phyloP scores from a whole-genome alignment of 805 yeast species.

The Jamesozyma spencerorum region DNA sequence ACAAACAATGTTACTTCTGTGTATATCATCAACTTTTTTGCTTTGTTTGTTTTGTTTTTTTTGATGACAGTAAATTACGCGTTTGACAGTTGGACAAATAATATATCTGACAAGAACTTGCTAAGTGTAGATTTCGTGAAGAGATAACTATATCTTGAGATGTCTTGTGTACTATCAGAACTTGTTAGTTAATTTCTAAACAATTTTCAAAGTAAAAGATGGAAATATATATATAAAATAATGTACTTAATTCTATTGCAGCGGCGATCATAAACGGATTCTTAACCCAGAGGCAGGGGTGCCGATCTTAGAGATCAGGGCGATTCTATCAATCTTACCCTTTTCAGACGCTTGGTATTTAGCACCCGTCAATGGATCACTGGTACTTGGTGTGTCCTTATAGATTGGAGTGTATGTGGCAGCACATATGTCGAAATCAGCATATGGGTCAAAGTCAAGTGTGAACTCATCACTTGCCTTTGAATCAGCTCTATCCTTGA shows the following conservation, averaged over 20 bases:
- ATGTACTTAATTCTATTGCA: neutral
- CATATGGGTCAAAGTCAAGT: constrained; percentile 85
- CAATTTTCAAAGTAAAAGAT: no score
- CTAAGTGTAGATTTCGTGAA: no score
- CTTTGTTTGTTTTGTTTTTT: neutral
- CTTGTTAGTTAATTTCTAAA: no score
- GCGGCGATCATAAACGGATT: constrained; percentile 23
- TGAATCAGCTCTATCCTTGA: constrained; percentile 71
- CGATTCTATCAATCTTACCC: constrained; percentile 71
- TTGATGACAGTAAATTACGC: neutral
- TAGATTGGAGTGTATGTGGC: constrained; percentile 83
- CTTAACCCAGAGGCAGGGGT: constrained; percentile 89
- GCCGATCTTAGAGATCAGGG: constrained; percentile 72
- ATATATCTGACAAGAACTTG: neutral
- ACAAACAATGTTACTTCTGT: no score
- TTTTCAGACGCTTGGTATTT: constrained; percentile 66
- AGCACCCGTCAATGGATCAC: constrained; percentile 86
- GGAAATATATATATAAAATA: neutral
- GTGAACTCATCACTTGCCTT: constrained; percentile 80
- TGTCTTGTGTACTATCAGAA: no score
- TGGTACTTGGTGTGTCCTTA: constrained; percentile 53
- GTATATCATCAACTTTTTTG: no score
- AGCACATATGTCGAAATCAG: constrained; percentile 85
- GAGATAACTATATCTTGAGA: no score
- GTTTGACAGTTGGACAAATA: no score